phyloP scores from a whole-genome alignment of 345 rosid genomes.

The Pistacia integerrima region DNA sequence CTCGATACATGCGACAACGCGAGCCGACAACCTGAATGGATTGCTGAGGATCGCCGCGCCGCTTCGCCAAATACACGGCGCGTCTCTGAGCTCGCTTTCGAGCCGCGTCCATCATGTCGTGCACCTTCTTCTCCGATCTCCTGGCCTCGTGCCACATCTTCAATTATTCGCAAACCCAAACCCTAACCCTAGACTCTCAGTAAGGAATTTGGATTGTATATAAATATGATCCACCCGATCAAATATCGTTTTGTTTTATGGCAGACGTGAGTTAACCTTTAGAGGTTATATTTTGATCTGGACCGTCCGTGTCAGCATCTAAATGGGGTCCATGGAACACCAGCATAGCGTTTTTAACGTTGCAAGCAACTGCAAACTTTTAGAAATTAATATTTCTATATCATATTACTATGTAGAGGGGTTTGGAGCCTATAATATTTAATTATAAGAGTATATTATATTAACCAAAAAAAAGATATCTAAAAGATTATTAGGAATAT shows the following conservation, averaged over 20 bases:
- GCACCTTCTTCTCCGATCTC: slow-evolving; percentile 96
- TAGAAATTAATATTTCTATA: background rate
- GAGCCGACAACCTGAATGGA: slow-evolving; percentile 78
- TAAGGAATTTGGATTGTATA: background rate
- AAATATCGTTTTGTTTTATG: background rate
- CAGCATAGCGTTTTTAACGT: background rate
- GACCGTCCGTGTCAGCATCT: slow-evolving; percentile 9
- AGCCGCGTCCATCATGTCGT: slow-evolving; percentile 99
- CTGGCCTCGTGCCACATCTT: slow-evolving; percentile 99
- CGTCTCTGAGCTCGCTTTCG: slow-evolving; percentile 94
- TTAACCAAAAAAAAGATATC: too few species aligned
- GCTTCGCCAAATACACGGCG: slow-evolving; percentile 82
- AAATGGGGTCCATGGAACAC: background rate
- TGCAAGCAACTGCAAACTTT: background rate
- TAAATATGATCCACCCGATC: background rate
- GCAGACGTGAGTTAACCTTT: background rate
- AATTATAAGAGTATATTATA: too few species aligned
- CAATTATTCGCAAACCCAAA: slow-evolving; percentile 1
- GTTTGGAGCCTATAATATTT: too few species aligned
- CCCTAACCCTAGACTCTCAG: slow-evolving; percentile 10
- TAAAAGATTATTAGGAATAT: too few species aligned
- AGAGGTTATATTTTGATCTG: background rate
- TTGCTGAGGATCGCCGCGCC: slow-evolving; percentile 96
- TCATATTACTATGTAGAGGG: too few species aligned
- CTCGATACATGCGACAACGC: slow-evolving; percentile 75